Base-by-base conservation (phyloP, 306 rosid genomes). In the Castanea mollissima region DNA sequence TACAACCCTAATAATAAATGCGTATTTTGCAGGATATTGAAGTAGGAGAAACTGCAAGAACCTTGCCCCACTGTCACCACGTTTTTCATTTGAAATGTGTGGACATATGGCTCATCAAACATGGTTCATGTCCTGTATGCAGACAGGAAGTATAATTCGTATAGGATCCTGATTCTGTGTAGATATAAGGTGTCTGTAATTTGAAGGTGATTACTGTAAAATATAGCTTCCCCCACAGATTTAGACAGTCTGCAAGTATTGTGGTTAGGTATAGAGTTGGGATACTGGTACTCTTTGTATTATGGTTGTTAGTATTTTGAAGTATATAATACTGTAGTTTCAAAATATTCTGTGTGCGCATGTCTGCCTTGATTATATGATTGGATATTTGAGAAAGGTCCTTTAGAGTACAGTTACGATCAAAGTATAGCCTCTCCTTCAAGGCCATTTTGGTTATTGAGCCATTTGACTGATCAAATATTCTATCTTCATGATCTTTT, bases 61-160 rank as follows among this genome's bases (percentile, higher is more conserved):
- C 86, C 80, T 84, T 91, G 75, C 96, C 96, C 6, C 76, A 55
- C 25, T 90, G 96, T 68, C 79, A 58, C 21, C 97, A 92, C 75
- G 84, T 89, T 21, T 92, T 92, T 82, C 97, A 91, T 83, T 85
- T 91, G 90, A 79, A 49, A 35, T 91, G 97, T 69, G 97, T 91
- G 73, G 96, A 92, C 85, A 88, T 80, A 76, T 92, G 97, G 96
- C 96, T 92, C 74, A 62, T 79, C 71, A 81, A 86, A 81, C 93
- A 92, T 76, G 89, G 85, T 78, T 88, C 94, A 1, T 93, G 97
- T 78, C 97, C 96, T 20, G 73, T 91, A 19, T 93, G 97, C 86
- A 85, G 97, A 81, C 94, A 85, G 78, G 68, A 77, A 38, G 90
- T 89, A 67, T 84, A 80, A 60, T 70, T 8, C 12, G 15, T 31